Base-by-base conservation (phyloP, 2,329 filamentous ascomycete species). In the Alternaria postmessia region DNA sequence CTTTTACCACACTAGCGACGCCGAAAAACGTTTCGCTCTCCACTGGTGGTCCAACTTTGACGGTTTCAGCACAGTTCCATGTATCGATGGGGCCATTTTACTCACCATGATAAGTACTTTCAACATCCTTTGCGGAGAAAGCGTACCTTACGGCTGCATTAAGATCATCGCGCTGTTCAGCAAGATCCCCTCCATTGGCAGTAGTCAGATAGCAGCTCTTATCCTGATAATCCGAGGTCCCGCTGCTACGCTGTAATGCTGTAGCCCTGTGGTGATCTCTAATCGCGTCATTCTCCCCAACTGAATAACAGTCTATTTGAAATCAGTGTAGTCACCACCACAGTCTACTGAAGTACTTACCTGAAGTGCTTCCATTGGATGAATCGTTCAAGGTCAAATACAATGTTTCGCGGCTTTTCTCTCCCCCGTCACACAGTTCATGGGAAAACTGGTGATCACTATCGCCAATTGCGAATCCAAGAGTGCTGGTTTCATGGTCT, bases 21-120 rank as follows among this genome's bases (percentile, higher is more conserved):
- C 48, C 12, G 24, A 53, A 61, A 30, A 57, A 56, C 47, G 43
- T 22, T 5, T 22, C 22, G 22, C 1, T 26, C 53, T 62, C 22
- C 16, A 38, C 22, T 22, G 22, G 18, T 44, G 14, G 41, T 61
- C 51, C 44, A 41, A 51, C 47, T 56, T 57, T 58, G 24, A 54
- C 41, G 26, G 7, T 54, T 34, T 63, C n/a, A 64, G 48, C 30
- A 30, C 39, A 7, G 53, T 18, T 55, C 51, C 51, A 49, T 57
- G 34, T 22, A 59, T 39, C 54, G 18, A 54, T 63, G 7, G 14
- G 54, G 56, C 39, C 34, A 43, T 61, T 24, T 34, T 14, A 66
- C 64, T 64, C 16, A 66, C 62, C 34, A 64, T 58, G 11, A 51
- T 38, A 51, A 54, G 58, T 36, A 55, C 38, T 12, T 42, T 62